Percentiles rank a stretch among this genome's conserved stretches.
Evolutionary conservation across 1,284 basidiomycete genomes (phyloP).

Genomic region (Inonotus hispidus): DNA sequence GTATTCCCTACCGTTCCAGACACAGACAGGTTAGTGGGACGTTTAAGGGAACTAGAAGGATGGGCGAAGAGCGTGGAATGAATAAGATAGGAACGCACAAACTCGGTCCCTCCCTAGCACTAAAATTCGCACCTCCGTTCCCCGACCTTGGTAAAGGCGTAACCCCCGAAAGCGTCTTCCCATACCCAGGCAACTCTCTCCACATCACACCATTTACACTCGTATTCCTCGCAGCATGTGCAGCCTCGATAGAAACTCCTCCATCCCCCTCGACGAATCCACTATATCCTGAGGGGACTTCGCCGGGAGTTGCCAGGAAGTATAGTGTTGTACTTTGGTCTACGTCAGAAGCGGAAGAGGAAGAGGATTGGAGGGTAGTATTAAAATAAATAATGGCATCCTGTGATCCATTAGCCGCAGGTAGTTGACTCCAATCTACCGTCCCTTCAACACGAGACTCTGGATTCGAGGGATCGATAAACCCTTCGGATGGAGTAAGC

Average conservation of each 20-base stretch:
- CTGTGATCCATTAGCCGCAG: not conserved
- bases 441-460: constrained; percentile 52
- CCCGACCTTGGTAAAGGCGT: constrained; percentile 55
- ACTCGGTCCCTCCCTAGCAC: constrained; percentile 54
- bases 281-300: not conserved
- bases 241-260: constrained; percentile 60
- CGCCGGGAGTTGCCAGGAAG: not conserved
- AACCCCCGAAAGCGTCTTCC: constrained; percentile 54
- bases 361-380: not conserved
- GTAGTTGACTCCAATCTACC: constrained; percentile 57
- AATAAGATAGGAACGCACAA: constrained; percentile 36
- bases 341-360: not conserved
- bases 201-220: constrained; percentile 48
- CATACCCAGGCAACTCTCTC: constrained; percentile 54
- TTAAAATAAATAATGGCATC: not conserved
- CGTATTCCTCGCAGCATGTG: constrained; percentile 48
- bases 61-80: not conserved
- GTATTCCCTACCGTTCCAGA: constrained; percentile 42
- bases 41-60: not conserved
- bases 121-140: constrained; percentile 47
- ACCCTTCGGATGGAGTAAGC: constrained; percentile 42
- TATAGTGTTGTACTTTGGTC: not conserved
- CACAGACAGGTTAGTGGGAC: not conserved
- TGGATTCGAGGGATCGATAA: constrained; percentile 38
- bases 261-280: constrained; percentile 60